Conservation (phyloP, 2,329 filamentous ascomycete species). For the Colletotrichum nymphaeae region DNA sequence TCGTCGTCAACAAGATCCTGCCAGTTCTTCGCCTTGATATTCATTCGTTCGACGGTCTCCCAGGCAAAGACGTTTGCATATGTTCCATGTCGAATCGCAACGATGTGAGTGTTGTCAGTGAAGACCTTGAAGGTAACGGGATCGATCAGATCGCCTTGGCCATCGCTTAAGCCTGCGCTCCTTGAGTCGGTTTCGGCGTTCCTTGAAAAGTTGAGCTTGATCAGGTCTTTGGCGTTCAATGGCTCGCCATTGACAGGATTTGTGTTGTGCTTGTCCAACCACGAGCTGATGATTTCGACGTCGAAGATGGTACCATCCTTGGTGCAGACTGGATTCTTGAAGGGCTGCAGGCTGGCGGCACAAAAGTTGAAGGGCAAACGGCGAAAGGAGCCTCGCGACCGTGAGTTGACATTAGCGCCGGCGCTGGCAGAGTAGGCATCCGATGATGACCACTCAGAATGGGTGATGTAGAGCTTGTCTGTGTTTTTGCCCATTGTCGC, state of each 20-base stretch:
- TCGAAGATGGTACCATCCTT: constrained; percentile 90
- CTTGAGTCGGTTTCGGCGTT: constrained; percentile 77
- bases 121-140: constrained; percentile 98
- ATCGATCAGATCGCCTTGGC: constrained; percentile 86
- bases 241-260: constrained; percentile 89
- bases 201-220: constrained; percentile 90
- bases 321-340: constrained; percentile 94
- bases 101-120: constrained; percentile 97
- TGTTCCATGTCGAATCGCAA: constrained; percentile 81
- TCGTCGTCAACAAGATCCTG: constrained; percentile 87
- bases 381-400: constrained; percentile 77
- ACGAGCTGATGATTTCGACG: constrained; percentile 90
- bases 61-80: constrained; percentile 97
- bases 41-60: constrained; percentile 95
- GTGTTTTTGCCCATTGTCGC: constrained; percentile 59
- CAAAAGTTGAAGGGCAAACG: constrained; percentile 98
- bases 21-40: constrained; percentile 98
- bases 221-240: constrained; percentile 83
- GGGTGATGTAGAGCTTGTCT: constrained; percentile 78
- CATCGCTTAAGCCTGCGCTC: constrained; percentile 59
- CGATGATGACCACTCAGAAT: constrained; percentile 95
- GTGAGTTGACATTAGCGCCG: constrained; percentile 70
- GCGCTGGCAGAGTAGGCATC: constrained; percentile 88
- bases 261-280: constrained; percentile 93
- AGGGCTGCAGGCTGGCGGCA: constrained; percentile 94